A percentile compares a stretch with the other conserved stretches of the same genome.
Conservation (phyloP, 257 asterid genomes). For the Fraxinus quadrangulata region DNA sequence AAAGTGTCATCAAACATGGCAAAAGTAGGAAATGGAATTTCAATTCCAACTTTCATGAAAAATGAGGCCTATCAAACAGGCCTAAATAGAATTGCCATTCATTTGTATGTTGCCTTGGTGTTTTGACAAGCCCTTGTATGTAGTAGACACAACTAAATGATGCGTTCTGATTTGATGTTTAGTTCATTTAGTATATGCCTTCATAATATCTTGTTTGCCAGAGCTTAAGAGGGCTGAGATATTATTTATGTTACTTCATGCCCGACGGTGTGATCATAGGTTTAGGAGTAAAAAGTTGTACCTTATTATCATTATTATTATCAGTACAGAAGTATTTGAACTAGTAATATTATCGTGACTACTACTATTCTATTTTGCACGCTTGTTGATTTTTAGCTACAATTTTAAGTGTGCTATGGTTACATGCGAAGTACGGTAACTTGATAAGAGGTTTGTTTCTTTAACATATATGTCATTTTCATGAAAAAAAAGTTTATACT, state of each 20-base stretch:
- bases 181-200: not conserved
- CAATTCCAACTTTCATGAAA: too few species aligned
- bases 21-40: too few species aligned
- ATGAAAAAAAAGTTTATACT: not conserved
- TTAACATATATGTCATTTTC: not conserved
- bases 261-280: not conserved
- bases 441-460: not conserved
- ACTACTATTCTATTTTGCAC: not conserved
- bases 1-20: too few species aligned
- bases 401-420: not conserved
- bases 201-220: not conserved
- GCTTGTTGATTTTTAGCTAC: not conserved
- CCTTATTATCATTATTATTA: not conserved
- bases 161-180: not conserved
- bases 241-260: not conserved
- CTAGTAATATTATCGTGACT: not conserved
- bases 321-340: not conserved
- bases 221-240: not conserved
- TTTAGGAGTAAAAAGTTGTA: not conserved
- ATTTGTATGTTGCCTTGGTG: not conserved
- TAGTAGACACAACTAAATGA: not conserved
- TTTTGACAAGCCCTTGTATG: not conserved
- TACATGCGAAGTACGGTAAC: not conserved
- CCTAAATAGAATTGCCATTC: not conserved
- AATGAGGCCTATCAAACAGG: too few species aligned